phyloP scores from a whole-genome alignment of 176 grass and related monocot genomes.

The Chloris gayana region DNA sequence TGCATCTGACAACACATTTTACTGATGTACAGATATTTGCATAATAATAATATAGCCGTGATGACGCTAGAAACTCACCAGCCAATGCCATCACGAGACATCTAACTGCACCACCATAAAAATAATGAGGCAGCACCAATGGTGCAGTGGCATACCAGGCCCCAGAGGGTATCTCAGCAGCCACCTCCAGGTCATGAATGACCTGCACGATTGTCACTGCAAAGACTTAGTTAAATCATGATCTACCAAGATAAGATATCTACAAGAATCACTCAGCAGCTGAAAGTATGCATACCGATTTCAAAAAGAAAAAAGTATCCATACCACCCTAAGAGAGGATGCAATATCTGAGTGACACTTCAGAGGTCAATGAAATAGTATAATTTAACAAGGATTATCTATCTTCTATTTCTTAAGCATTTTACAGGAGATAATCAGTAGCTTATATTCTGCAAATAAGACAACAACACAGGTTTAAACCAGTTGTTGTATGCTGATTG shows the following conservation, averaged over 20 bases:
- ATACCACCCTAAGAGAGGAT: conserved; percentile 8
- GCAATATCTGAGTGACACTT: conserved; percentile 2
- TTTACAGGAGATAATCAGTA: conserved; percentile 25
- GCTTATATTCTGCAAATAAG: neutral
- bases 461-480: neutral
- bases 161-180: neutral
- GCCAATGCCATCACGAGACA: conserved; percentile 27
- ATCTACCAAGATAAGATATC: conserved; percentile 39
- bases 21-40: conserved; percentile 7
- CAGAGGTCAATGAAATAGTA: conserved; percentile 2
- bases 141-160: conserved; percentile 24
- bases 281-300: conserved; percentile 7
- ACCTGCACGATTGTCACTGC: conserved; percentile 22
- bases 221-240: conserved; percentile 22
- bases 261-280: neutral
- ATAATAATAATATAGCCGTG: conserved; percentile 13
- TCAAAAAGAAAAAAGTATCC: too few relatives aligned
- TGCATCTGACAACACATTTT: conserved; percentile 45
- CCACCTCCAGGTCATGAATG: conserved; percentile 15
- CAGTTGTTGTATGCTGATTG: neutral
- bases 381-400: neutral
- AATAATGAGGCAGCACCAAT: conserved; percentile 26
- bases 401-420: neutral
- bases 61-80: conserved; percentile 51
- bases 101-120: conserved; percentile 50